phyloP scores from a whole-genome alignment of 129 eudicot species.

The Silybum marianum region DNA sequence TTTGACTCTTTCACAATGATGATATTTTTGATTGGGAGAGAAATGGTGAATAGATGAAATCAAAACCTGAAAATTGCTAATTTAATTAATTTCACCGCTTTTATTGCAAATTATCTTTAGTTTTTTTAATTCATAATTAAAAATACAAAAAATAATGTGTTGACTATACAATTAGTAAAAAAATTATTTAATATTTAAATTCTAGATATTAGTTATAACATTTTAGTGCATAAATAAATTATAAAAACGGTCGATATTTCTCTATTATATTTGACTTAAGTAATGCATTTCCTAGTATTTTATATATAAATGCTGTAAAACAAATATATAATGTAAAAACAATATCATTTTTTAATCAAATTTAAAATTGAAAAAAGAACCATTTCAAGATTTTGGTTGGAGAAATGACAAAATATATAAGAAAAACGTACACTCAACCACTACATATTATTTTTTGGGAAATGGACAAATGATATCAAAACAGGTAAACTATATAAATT shows the following conservation, averaged over 20 bases:
- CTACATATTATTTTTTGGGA: neutral
- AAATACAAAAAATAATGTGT: neutral
- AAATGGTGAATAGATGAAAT: too few relatives aligned
- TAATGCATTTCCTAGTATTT: neutral
- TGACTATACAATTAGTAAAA: neutral
- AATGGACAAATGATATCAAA: neutral
- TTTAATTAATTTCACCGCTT: neutral
- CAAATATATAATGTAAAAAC: neutral
- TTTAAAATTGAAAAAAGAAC: neutral
- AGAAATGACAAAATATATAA: neutral
- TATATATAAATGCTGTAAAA: neutral
- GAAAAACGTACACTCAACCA: neutral
- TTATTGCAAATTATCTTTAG: neutral
- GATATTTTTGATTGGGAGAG: too few relatives aligned
- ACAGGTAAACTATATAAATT: neutral
- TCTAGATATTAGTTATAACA: too few relatives aligned
- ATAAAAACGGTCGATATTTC: neutral
- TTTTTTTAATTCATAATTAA: neutral
- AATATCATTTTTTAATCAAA: neutral
- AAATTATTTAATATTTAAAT: neutral
- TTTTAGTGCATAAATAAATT: too few relatives aligned
- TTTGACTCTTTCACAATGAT: too few relatives aligned
- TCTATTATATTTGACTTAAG: neutral
- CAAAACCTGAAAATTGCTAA: too few relatives aligned
- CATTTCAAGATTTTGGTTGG: neutral